Evolutionary conservation across 257 asterid species (phyloP).

Genomic region (Pogostemon cablin): DNA sequence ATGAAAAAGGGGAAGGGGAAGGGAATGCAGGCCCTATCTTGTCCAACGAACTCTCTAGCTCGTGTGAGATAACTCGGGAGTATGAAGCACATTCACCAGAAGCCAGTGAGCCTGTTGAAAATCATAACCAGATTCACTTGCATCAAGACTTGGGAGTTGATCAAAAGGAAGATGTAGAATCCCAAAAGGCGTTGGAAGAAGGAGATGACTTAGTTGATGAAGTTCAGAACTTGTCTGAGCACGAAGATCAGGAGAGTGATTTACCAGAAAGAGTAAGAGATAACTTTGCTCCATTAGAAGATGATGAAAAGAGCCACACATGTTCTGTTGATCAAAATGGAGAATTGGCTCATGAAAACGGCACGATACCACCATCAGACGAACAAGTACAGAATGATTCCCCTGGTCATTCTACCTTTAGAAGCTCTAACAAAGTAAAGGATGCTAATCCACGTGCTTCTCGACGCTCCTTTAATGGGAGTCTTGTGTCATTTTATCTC

Average conservation of each 20-base stretch:
- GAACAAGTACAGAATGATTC: neutral
- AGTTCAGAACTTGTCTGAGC: conserved; percentile 30
- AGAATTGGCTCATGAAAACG: conserved; percentile 35
- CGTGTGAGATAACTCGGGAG: conserved; percentile 43
- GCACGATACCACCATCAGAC: neutral
- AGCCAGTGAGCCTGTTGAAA: conserved; percentile 27
- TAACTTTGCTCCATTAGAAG: conserved; percentile 25
- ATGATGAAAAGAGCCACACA: conserved; percentile 32
- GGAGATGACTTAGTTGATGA: conserved; percentile 22
- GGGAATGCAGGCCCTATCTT: conserved; percentile 31
- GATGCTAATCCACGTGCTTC: conserved; percentile 22
- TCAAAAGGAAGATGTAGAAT: conserved; percentile 32
- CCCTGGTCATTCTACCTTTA: conserved; percentile 12
- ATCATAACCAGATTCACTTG: conserved; percentile 27
- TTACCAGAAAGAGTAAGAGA: conserved; percentile 28
- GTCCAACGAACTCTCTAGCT: conserved; percentile 49
- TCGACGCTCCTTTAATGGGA: conserved; percentile 40
- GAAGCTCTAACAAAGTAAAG: no score
- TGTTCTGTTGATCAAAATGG: conserved; percentile 30
- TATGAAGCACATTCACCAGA: conserved; percentile 27
- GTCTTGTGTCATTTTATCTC: conserved; percentile 36
- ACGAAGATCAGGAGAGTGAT: conserved; percentile 33
- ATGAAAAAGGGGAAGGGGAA: conserved; percentile 24
- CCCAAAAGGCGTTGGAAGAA: conserved; percentile 25
- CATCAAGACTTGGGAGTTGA: conserved; percentile 26